phyloP scores from a whole-genome alignment of 148 eudicot genomes.

The Rhododendron griersonianum region DNA sequence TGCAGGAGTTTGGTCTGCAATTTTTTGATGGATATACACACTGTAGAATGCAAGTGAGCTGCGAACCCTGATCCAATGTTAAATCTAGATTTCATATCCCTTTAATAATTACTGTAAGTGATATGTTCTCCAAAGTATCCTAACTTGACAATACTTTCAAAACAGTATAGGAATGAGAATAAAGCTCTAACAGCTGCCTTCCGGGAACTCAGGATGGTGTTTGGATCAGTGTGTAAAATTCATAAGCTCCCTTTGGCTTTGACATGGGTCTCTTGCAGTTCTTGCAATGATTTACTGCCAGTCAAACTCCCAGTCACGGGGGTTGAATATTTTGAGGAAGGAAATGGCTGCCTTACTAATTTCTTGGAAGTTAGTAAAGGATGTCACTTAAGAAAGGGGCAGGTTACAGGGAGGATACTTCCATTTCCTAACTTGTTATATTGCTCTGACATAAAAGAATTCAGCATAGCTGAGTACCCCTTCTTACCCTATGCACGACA shows the following conservation, averaged over 20 bases:
- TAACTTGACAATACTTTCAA: neutral
- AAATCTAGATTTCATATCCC: no score
- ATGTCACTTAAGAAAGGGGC: conserved; percentile 9
- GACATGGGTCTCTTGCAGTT: no score
- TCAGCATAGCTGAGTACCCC: conserved; percentile 26
- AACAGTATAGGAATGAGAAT: neutral
- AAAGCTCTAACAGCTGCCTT: no score
- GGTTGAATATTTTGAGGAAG: neutral
- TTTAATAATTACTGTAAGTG: neutral
- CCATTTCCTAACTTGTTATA: conserved; percentile 15
- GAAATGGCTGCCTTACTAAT: no score
- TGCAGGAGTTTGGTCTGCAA: no score
- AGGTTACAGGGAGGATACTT: conserved; percentile 18
- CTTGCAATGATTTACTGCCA: no score
- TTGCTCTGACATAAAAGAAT: conserved; percentile 17
- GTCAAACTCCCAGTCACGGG: neutral
- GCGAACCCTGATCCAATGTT: no score
- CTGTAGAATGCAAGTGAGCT: neutral
- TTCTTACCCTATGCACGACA: conserved; percentile 22
- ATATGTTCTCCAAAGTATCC: neutral
- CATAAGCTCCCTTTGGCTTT: no score
- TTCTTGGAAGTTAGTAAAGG: no score
- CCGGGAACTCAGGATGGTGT: no score
- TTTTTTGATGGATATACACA: no score
- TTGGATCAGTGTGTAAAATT: no score